These are phyloP conservation scores for Emergomyces africanus DNA, from an alignment of 2,329 filamentous ascomycete species.

Conservation along the genomic window DNA sequence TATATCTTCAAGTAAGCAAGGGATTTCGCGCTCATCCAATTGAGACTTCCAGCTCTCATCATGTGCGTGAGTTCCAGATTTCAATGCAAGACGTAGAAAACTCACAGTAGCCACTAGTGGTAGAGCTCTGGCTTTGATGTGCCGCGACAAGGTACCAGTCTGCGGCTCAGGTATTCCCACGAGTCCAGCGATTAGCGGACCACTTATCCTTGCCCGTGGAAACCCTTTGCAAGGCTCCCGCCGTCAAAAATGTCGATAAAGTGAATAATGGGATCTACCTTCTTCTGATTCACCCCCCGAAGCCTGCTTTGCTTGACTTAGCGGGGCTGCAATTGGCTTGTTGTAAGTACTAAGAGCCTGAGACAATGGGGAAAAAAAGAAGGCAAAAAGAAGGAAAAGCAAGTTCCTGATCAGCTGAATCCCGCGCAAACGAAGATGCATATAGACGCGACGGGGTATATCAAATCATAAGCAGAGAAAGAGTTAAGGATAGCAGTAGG, in stretches of 20 bases:
- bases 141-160: constrained; percentile 7
- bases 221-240: constrained; percentile 6
- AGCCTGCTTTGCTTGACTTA: not conserved
- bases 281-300: constrained; percentile 3
- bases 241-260: constrained; percentile 4
- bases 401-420: not conserved
- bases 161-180: constrained; percentile 1
- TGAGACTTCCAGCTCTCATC: not conserved
- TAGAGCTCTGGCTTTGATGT: constrained; percentile 7
- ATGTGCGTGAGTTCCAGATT: not conserved
- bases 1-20: not conserved
- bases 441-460: too few species aligned
- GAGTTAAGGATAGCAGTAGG: too few species aligned
- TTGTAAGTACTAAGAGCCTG: too few species aligned
- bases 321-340: not conserved
- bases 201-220: constrained; percentile 8
- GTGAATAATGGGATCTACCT: constrained; percentile 5
- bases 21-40: not conserved
- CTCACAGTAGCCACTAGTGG: constrained; percentile 9
- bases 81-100: not conserved
- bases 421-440: not conserved
- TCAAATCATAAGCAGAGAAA: not conserved
- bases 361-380: too few species aligned
- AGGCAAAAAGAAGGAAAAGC: too few species aligned
- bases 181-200: constrained; percentile 2